Conservation (phyloP, 2,329 filamentous ascomycete genomes). For the Xylaria digitata region DNA sequence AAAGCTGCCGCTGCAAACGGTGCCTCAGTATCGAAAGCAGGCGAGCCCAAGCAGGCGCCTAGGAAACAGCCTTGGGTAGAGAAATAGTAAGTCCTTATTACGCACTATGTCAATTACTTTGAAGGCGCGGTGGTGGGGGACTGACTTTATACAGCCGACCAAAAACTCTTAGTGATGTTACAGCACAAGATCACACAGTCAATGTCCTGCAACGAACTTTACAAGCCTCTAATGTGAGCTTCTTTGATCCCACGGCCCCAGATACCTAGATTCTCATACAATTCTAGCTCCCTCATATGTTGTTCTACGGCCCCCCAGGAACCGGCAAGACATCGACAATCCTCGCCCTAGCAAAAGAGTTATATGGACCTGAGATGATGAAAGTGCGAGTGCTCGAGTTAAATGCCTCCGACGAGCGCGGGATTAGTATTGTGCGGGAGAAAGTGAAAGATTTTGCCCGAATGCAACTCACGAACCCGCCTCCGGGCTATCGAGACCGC, state of each 20-base stretch:
- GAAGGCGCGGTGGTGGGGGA: slow-evolving; percentile 4
- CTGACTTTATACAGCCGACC: slow-evolving; percentile 74
- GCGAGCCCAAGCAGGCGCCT: slow-evolving; percentile 70
- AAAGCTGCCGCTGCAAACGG: slow-evolving; percentile 78
- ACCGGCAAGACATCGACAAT: slow-evolving; percentile 99
- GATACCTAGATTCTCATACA: slow-evolving; percentile 13
- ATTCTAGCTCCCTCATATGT: slow-evolving; percentile 89
- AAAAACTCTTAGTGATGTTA: slow-evolving; percentile 92
- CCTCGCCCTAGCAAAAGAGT: slow-evolving; percentile 94
- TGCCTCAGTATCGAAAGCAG: slow-evolving; percentile 71
- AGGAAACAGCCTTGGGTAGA: slow-evolving; percentile 95
- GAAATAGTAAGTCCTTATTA: slow-evolving; percentile 79
- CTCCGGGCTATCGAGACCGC: slow-evolving; percentile 71
- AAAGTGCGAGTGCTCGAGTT: slow-evolving; percentile 96
- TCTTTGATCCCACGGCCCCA: background rate
- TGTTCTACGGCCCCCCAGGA: slow-evolving; percentile 97
- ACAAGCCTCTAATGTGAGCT: slow-evolving; percentile 85
- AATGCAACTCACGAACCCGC: slow-evolving; percentile 89
- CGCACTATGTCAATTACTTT: background rate
- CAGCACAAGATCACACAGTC: slow-evolving; percentile 96
- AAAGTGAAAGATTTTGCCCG: slow-evolving; percentile 99
- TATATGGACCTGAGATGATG: slow-evolving; percentile 95
- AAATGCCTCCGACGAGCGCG: slow-evolving; percentile 98
- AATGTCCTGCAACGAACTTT: slow-evolving; percentile 91
- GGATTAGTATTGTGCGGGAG: slow-evolving; percentile 94